Base-by-base conservation (phyloP, 495 filamentous ascomycete genomes). In the Xylaria curta region DNA sequence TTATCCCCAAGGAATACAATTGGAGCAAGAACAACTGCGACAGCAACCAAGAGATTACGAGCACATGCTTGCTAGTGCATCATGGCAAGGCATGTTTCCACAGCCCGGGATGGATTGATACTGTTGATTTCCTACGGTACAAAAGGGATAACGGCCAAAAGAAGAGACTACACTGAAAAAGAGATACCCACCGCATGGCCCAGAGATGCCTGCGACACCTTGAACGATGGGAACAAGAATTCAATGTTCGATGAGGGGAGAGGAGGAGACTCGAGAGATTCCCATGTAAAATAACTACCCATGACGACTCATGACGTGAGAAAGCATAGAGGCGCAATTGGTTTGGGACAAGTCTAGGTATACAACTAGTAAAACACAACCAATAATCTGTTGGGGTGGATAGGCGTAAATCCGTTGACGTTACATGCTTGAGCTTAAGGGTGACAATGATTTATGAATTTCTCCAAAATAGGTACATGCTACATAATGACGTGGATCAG, bases 31-130 rank as follows among this genome's bases (percentile, higher is more conserved):
- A 36, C 75, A 76, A 51, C 79, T 75, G 51, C 78, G 73, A 31
- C 79, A 81, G 54, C 79, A 77, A 53, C 66, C 67, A 62, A 77
- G 80, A 26, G 82, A 81, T 12, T 81, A 84, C 70, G 80, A 83
- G 21, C 82, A 82, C 17, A 77, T 84, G 67, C 71, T 84, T 67
- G 78, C 76, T 38, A 79, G 79, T 63, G 70, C 82, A 72, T 72
- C 77, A 28, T 79, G 77, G 77, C 77, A 77, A 59, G 76, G 76
- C 47, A 66, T 79, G 73, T 79, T 81, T 72, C 61, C 77, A 46
- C 66, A 77, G 31, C 74, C 73, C 51, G 76, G 74, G 63, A 78
- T 78, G 75, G 72, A 78, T 40, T 73, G 72, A 70, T 73, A 75
- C 73, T 74, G 70, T 68, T 71, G 72, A 72, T 71, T 75, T 58